phyloP scores from a whole-genome alignment of 257 asterid species.

The Nicotiana paniculata region DNA sequence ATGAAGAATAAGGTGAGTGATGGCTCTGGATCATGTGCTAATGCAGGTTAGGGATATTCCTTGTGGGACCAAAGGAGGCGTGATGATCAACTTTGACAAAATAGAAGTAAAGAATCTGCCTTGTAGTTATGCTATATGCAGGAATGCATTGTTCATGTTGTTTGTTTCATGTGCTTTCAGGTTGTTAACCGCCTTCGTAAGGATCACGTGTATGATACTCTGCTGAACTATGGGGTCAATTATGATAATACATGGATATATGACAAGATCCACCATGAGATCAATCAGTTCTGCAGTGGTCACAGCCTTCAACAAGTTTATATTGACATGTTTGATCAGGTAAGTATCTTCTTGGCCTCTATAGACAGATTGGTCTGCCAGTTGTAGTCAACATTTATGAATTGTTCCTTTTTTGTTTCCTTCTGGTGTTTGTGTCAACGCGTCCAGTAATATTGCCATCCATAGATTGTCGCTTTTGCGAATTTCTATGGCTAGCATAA shows the following conservation, averaged over 20 bases:
- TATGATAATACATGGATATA: slow-evolving; percentile 98
- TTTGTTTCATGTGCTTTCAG: slow-evolving; percentile 30
- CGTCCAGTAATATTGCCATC: background rate
- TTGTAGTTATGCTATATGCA: background rate
- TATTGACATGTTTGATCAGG: slow-evolving; percentile 99
- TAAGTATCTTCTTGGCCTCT: slow-evolving; percentile 13
- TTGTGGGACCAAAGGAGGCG: slow-evolving; percentile 99
- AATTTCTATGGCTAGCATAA: background rate
- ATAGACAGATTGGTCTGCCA: background rate
- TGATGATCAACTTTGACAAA: slow-evolving; percentile 89
- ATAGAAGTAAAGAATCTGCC: slow-evolving; percentile 52
- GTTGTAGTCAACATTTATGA: background rate
- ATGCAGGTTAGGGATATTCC: slow-evolving; percentile 96
- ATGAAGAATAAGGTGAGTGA: background rate
- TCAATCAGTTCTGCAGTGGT: slow-evolving; percentile 93
- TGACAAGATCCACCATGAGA: slow-evolving; percentile 98
- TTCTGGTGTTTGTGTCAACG: background rate
- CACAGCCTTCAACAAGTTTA: slow-evolving; percentile 98
- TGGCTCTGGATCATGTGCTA: slow-evolving; percentile 8
- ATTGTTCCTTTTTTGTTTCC: background rate
- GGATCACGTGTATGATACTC: slow-evolving; percentile 75
- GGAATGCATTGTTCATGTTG: background rate
- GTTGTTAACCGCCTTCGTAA: slow-evolving; percentile 90
- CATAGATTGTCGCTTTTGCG: background rate
- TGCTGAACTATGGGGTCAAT: slow-evolving; percentile 78